Base-by-base conservation (phyloP, 495 filamentous ascomycete species). In the Tetracladium marchalianum region DNA sequence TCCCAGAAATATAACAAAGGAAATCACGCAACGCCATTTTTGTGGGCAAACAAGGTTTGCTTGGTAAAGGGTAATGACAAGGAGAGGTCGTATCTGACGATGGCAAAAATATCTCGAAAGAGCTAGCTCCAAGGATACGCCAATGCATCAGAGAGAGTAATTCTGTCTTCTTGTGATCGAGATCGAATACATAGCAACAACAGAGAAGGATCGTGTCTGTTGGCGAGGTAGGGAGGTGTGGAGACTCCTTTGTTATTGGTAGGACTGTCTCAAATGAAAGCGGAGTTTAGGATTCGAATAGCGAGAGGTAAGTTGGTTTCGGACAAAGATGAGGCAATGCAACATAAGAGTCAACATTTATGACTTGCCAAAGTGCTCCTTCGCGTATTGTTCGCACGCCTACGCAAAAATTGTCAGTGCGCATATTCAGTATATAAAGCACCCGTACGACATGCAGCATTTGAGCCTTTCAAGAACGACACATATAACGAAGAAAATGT, bases 351-450 rank as follows among this genome's bases (percentile, higher is more conserved):
- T 37, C n/a, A 27, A 27, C 22, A 13, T 17, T 37, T 41, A 41
- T 16, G 38, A 41, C 38, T 41, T 41, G n/a, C 38, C 38, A 13
- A 41, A 41, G 65, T 96, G 84, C 65, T 98, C 92, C 64, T 95
- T 98, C 32, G 92, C 92, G 65, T 94, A 97, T 62, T 95, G 89
- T 60, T 98, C 92, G 68, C 92, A 98, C 27, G 92, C 90, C 90
- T 95, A 55, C 47, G 41, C 15, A 45, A 19, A 31, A 12, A 24
- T 15, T 40, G 55, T 68, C 45, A 65, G 63, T 44, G 53, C 43
- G 38, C 47, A 31, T 27, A 51, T 34, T 47, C n/a, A 37, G 5
- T 31, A 40, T 41, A n/a, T n/a, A n/a, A 12, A 13, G 38, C 4
- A n/a, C 12, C 16, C 27, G 31, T 57, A 47, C 50, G 1, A 40